Evolutionary conservation across 352 stramenopile species (phyloP).

Genomic region (Globisporangium mamillatum): DNA sequence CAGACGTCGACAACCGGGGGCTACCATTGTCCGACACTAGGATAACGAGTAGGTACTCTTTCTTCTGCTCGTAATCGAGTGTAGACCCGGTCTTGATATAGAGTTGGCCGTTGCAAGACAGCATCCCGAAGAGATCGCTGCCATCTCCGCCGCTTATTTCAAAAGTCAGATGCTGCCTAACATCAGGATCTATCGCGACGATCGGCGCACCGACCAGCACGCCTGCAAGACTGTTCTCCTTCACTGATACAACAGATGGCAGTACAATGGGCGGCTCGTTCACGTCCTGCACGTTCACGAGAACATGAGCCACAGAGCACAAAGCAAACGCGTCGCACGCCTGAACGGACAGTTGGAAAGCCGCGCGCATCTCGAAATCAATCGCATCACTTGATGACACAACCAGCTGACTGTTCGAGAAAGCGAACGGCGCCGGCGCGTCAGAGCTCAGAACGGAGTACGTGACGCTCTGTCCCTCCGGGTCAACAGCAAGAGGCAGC

Average conservation of each 20-base stretch:
- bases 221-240: conserved; percentile 18
- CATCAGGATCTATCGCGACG: conserved; percentile 26
- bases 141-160: conserved; percentile 27
- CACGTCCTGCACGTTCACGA: conserved; percentile 4
- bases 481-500: conserved; percentile 12
- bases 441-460: conserved; percentile 1
- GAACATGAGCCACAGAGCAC: background rate
- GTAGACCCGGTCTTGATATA: conserved; percentile 33
- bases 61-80: conserved; percentile 39
- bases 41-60: conserved; percentile 23
- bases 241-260: background rate
- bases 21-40: conserved; percentile 40
- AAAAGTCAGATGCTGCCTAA: conserved; percentile 21
- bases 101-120: conserved; percentile 49
- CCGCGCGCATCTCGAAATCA: conserved; percentile 12
- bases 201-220: conserved; percentile 24
- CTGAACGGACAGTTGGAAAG: conserved; percentile 2
- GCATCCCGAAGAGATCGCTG: conserved; percentile 39
- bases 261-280: conserved; percentile 10
- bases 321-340: conserved; percentile 8
- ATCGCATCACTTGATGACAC: background rate
- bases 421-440: background rate
- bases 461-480: conserved; percentile 8
- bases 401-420: background rate
- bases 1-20: conserved; percentile 26